Evolutionary conservation across 2,329 filamentous ascomycete species (phyloP).

Genomic region (Microdochium bolleyi): DNA sequence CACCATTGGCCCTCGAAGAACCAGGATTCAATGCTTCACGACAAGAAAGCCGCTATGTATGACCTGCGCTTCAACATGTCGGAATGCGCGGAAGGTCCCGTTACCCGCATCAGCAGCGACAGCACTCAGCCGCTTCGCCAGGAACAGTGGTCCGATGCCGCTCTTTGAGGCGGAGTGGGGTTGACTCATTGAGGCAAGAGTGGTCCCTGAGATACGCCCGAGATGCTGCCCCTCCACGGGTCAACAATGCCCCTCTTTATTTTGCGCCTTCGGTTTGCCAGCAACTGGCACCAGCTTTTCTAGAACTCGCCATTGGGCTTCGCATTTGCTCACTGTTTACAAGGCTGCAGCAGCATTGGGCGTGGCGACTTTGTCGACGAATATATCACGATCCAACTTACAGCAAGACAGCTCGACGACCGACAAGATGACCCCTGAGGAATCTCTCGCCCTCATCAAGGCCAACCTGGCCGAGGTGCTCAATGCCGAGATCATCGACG

Average conservation of each 20-base stretch:
- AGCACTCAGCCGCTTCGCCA: too few relatives aligned
- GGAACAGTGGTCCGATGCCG: background rate
- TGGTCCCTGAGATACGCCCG: background rate
- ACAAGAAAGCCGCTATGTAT: too few relatives aligned
- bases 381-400: too few relatives aligned
- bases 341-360: too few relatives aligned
- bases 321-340: background rate
- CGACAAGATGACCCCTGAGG: conserved; percentile 32
- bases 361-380: too few relatives aligned
- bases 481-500: conserved; percentile 76
- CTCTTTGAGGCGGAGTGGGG: background rate
- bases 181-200: background rate
- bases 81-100: too few relatives aligned
- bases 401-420: background rate
- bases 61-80: too few relatives aligned
- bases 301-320: background rate
- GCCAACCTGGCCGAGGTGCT: conserved; percentile 77
- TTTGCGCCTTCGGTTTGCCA: background rate
- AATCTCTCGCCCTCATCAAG: conserved; percentile 68
- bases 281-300: background rate
- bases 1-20: too few relatives aligned
- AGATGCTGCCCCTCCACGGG: background rate
- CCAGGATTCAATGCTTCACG: too few relatives aligned
- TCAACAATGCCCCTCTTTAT: background rate
- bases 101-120: too few relatives aligned